Evolutionary conservation across 768 basidiomycete species (phyloP).

Genomic region (Termitomyces sp.): DNA sequence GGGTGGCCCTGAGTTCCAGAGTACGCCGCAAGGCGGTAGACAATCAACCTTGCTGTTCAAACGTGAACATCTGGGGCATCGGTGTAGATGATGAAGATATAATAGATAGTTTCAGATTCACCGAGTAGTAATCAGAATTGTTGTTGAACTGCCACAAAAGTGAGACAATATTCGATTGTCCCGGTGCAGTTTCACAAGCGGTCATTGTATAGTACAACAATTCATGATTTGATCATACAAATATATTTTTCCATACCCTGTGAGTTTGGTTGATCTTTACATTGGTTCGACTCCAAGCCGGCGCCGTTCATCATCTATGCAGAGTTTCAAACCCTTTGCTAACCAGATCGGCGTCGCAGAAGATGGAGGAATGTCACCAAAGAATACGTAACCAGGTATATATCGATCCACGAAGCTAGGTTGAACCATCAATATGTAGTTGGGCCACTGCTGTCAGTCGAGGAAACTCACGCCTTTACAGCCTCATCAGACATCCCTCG

Average conservation of each 20-base stretch:
- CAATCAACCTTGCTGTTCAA: not conserved
- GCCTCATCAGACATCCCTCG: slow-evolving; percentile 80
- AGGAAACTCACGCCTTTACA: slow-evolving; percentile 54
- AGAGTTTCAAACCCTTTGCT: slow-evolving; percentile 45
- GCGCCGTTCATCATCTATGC: slow-evolving; percentile 49
- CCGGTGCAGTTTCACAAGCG: too few species aligned
- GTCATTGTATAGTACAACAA: not conserved
- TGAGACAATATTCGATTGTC: not conserved
- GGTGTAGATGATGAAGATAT: not conserved
- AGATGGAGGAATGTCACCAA: slow-evolving; percentile 39
- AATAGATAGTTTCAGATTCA: not conserved
- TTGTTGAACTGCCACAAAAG: not conserved
- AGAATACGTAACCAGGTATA: slow-evolving; percentile 92
- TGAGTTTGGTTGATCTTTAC: slow-evolving; percentile 16
- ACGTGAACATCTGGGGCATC: not conserved
- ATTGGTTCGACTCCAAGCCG: slow-evolving; percentile 36
- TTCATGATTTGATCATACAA: not conserved
- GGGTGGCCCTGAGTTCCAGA: slow-evolving; percentile 12
- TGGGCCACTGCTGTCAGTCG: not conserved
- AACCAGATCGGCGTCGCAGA: slow-evolving; percentile 18
- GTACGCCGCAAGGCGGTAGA: slow-evolving; percentile 9
- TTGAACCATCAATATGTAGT: slow-evolving; percentile 2
- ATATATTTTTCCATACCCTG: not conserved
- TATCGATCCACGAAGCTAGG: slow-evolving; percentile 85
- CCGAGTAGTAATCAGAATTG: not conserved